These are phyloP conservation scores for Selenicereus undatus DNA, from an alignment of 148 eudicot genomes.

Conservation along the genomic window DNA sequence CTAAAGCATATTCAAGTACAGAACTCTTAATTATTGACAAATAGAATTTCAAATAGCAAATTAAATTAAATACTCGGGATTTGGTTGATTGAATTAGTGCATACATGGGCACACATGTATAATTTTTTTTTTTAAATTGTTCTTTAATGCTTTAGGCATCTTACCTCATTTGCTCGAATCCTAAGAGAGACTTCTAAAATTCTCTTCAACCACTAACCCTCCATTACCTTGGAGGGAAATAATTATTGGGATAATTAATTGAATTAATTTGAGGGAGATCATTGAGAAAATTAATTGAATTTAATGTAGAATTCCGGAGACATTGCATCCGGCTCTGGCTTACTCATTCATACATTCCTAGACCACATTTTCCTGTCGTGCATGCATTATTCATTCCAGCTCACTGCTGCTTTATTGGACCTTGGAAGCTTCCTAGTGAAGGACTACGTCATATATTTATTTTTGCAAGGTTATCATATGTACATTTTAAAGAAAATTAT, in stretches of 20 bases:
- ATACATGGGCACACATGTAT: neutral
- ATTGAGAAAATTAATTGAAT: neutral
- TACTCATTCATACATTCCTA: neutral
- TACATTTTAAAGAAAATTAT: no score
- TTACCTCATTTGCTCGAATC: neutral
- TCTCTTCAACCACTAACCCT: neutral
- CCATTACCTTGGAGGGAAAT: neutral
- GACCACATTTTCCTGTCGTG: neutral
- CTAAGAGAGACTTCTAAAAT: conserved; percentile 3
- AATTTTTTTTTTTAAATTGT: neutral
- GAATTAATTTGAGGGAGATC: neutral
- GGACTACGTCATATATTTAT: neutral
- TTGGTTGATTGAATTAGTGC: conserved; percentile 2
- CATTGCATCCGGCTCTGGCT: neutral
- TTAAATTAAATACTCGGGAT: neutral
- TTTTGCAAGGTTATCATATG: no score
- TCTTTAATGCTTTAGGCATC: neutral
- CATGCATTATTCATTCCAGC: neutral
- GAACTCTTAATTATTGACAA: neutral
- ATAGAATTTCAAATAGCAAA: neutral
- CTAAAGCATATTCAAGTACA: neutral
- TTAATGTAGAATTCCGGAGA: neutral
- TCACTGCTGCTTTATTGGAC: neutral
- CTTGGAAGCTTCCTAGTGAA: neutral
- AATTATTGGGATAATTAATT: neutral